Conservation (phyloP, 108 stramenopile species). For the Tribonema minus region DNA sequence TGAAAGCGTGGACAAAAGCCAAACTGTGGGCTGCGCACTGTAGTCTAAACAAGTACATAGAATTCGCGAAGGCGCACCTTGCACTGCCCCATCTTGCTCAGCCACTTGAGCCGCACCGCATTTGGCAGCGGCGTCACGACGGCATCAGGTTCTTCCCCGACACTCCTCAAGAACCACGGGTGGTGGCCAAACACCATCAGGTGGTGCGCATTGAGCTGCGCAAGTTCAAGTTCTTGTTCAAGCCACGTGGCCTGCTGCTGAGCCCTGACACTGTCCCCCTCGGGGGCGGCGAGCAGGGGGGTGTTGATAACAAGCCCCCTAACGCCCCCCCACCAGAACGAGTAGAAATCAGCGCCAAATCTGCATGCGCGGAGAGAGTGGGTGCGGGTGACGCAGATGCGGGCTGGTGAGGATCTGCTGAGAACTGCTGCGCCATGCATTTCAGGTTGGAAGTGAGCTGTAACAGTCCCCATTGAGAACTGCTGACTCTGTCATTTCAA, state of each 20-base stretch:
- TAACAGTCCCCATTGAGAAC: too few species aligned
- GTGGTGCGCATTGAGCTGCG: constrained; percentile 32
- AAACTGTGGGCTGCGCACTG: too few species aligned
- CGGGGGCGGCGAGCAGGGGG: neutral
- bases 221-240: constrained; percentile 28
- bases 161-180: constrained; percentile 29
- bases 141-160: constrained; percentile 1
- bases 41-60: too few species aligned
- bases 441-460: too few species aligned
- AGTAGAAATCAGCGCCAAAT: constrained; percentile 31
- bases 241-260: constrained; percentile 17
- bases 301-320: constrained; percentile 17
- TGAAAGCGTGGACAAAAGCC: too few species aligned
- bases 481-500: neutral
- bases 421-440: too few species aligned
- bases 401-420: too few species aligned
- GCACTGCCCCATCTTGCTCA: constrained; percentile 39
- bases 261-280: neutral
- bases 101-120: constrained; percentile 12
- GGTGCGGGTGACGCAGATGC: neutral
- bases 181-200: constrained; percentile 22
- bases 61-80: constrained; percentile 11
- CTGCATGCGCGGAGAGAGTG: neutral
- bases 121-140: constrained; percentile 12
- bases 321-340: constrained; percentile 28